These are phyloP conservation scores for Mycena vitilis DNA, from an alignment of 768 basidiomycete genomes.

Conservation along the genomic window DNA sequence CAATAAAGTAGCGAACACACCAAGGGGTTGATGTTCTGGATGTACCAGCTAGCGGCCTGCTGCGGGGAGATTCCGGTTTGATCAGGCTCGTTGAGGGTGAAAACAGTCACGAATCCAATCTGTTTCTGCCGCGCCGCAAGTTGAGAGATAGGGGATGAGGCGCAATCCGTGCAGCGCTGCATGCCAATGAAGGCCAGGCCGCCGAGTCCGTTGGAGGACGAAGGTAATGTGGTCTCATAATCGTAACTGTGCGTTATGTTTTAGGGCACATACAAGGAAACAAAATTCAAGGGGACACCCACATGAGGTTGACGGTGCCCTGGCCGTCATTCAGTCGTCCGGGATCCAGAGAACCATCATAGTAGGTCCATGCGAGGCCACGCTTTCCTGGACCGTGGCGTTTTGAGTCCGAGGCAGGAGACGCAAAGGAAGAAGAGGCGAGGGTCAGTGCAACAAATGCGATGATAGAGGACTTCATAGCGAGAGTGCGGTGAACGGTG, in stretches of 20 bases:
- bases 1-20: constrained; percentile 33
- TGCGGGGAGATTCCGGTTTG: constrained; percentile 42
- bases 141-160: constrained; percentile 47
- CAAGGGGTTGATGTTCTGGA: constrained; percentile 49
- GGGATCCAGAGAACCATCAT: constrained; percentile 42
- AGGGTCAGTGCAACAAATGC: too few relatives aligned
- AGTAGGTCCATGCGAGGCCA: constrained; percentile 52
- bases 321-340: constrained; percentile 43
- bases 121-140: constrained; percentile 46
- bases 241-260: constrained; percentile 44
- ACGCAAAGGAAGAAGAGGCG: too few relatives aligned
- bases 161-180: constrained; percentile 52
- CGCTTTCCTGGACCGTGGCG: constrained; percentile 48
- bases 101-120: constrained; percentile 33
- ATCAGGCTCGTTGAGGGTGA: constrained; percentile 51
- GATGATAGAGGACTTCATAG: too few relatives aligned
- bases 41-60: constrained; percentile 51
- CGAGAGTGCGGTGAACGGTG: too few relatives aligned
- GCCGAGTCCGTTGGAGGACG: constrained; percentile 49
- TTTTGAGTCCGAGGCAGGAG: neutral
- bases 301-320: constrained; percentile 44
- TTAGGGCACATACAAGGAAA: neutral
- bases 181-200: constrained; percentile 53
- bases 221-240: constrained; percentile 49
- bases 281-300: neutral